A percentile compares a stretch with the other conserved stretches of the same genome.
phyloP scores from a whole-genome alignment of 2,329 filamentous ascomycete species.

The Zalaria sp. region DNA sequence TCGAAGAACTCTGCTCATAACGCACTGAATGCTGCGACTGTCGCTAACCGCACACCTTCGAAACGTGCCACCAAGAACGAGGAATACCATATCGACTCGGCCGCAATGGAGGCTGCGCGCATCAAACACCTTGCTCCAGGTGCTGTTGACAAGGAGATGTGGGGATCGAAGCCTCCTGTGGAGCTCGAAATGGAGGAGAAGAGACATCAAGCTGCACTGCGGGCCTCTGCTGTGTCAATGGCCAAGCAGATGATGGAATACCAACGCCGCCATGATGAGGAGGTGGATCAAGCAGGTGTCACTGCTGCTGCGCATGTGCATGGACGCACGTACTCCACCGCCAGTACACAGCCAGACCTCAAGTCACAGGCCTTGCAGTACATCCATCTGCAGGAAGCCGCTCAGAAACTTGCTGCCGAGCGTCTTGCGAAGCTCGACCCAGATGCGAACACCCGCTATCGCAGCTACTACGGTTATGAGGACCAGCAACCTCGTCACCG shows the following conservation, averaged over 20 bases:
- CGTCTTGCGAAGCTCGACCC: conserved; percentile 67
- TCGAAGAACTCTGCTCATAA: conserved; percentile 48
- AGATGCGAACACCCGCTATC: conserved; percentile 48
- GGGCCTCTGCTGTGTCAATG: conserved; percentile 78
- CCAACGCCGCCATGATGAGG: conserved; percentile 37
- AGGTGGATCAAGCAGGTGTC: conserved; percentile 7
- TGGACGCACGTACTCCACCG: conserved; percentile 16
- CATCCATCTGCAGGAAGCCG: conserved; percentile 66
- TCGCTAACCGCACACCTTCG: conserved; percentile 43
- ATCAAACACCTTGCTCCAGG: conserved; percentile 51
- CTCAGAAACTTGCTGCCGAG: conserved; percentile 74
- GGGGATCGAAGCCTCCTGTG: conserved; percentile 60
- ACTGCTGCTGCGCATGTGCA: conserved; percentile 15
- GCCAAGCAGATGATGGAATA: conserved; percentile 70
- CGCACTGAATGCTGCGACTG: conserved; percentile 59
- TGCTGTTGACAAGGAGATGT: conserved; percentile 61
- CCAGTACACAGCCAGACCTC: conserved; percentile 27
- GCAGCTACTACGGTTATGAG: conserved; percentile 61
- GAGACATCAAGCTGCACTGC: conserved; percentile 55
- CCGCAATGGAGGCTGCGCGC: conserved; percentile 45
- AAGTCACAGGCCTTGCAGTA: conserved; percentile 37
- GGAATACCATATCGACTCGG: conserved; percentile 27
- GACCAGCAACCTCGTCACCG: conserved; percentile 35
- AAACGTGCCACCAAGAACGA: conserved; percentile 12
- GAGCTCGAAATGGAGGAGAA: conserved; percentile 60